Base-by-base conservation (phyloP, 805 yeast species). In the Starmerella stigmatis region DNA sequence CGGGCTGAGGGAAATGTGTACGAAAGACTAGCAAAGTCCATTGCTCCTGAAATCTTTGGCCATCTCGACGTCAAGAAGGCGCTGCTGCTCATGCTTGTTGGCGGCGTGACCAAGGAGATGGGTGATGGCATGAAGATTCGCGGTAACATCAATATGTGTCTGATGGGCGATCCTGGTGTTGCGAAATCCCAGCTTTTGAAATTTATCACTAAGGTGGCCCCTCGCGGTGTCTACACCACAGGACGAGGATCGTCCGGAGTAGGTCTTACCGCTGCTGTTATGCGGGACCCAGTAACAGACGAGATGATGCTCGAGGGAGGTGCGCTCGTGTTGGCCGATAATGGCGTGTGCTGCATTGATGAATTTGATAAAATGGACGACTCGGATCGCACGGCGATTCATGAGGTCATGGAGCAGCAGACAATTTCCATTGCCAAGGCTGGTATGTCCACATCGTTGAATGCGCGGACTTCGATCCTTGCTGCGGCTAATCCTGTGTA, bases 141-240 rank as follows among this genome's bases (percentile, higher is more conserved):
- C 70, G 98, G 98, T 58, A 98, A 92, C 62, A 84, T 92, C 56
- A 92, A 92, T 60, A 75, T 92, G 45, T 81, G 96, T 67, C 72
- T 92, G 43, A 89, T 92, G 96, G 98, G 98, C 57, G 98, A 92
- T 61, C 98, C 98, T 33, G 98, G 98, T 71, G 98, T 92, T 44
- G 98, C 98, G 59, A 92, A 92, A 66, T 92, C 97, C 3, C 98
- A 92, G 72, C 70, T 92, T 59, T 71, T 92, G 52, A 92, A 92
- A 62, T 81, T 94, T 27, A 85, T 92, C 53, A 74, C 86, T 48
- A 86, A 88, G 57, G 82, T 92, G 44, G 92, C 97, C 3, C 98
- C 98, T 25, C 74, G 97, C 60, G 94, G 95, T 41, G 94, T 92
- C 25, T 92, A 92, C 64, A 92, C 98, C 8, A 92, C 98, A 1